Conservation (phyloP, 2,329 filamentous ascomycete species). For the Aureobasidium mangrovei region DNA sequence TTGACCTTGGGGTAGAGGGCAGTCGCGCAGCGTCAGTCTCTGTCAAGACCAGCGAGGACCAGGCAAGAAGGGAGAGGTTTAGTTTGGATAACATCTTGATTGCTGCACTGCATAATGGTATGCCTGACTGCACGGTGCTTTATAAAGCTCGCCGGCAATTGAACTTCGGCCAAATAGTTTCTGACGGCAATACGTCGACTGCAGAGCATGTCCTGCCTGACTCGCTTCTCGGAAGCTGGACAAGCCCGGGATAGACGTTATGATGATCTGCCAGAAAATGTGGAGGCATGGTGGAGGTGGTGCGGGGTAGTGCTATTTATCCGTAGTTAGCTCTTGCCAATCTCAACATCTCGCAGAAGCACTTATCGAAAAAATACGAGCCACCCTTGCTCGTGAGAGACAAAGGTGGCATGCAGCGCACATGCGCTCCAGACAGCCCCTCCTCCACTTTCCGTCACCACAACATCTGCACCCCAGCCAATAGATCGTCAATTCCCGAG, state of each 20-base stretch:
- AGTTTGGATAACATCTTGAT: conserved; percentile 1
- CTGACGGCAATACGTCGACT: too few species aligned
- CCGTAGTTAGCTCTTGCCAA: conserved; percentile 21
- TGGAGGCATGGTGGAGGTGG: not conserved
- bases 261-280: not conserved
- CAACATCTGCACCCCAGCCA: not conserved
- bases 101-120: not conserved
- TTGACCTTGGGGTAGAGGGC: not conserved
- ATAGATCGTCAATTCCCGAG: conserved; percentile 8
- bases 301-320: conserved; percentile 1
- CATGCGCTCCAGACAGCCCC: conserved; percentile 18
- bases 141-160: not conserved
- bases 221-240: too few species aligned
- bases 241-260: too few species aligned
- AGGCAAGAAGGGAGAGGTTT: not conserved
- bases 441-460: conserved; percentile 19
- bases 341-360: conserved; percentile 8
- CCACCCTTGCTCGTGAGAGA: conserved; percentile 19
- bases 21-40: not conserved
- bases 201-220: too few species aligned
- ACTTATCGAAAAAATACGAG: conserved; percentile 34
- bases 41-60: not conserved
- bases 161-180: not conserved
- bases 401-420: conserved; percentile 19
- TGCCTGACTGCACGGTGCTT: not conserved